Percentiles rank a stretch among this genome's conserved stretches.
Conservation (phyloP, 2,329 filamentous ascomycete species). For the Clonostachys byssicola region DNA sequence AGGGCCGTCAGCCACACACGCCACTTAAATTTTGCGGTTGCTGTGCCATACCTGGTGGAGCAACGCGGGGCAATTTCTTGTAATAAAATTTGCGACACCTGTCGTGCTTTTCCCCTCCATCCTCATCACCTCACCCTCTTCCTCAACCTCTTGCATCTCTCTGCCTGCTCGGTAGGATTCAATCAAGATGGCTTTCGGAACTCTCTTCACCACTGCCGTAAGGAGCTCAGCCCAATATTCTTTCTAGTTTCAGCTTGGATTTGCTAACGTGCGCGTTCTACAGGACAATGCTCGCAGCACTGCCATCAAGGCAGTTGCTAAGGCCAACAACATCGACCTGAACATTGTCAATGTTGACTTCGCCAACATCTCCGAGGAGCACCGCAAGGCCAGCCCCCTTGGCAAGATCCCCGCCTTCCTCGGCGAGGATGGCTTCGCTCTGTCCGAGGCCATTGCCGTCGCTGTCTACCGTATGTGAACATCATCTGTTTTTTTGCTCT, state of each 20-base stretch:
- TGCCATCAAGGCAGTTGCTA: slow-evolving; percentile 86
- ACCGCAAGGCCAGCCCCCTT: slow-evolving; percentile 80
- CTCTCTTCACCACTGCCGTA: slow-evolving; percentile 88
- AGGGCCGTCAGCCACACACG: not conserved
- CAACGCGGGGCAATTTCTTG: slow-evolving; percentile 2
- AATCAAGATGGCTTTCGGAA: slow-evolving; percentile 90
- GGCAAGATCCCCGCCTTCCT: slow-evolving; percentile 92
- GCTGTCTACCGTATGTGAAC: slow-evolving; percentile 88
- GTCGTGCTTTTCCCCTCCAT: slow-evolving; percentile 9
- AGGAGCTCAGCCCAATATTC: slow-evolving; percentile 9
- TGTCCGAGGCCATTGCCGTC: slow-evolving; percentile 90
- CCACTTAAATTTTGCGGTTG: not conserved
- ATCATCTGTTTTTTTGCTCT: slow-evolving; percentile 1
- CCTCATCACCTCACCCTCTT: slow-evolving; percentile 7
- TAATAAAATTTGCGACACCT: slow-evolving; percentile 20
- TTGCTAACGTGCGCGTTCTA: slow-evolving; percentile 16
- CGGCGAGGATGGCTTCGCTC: slow-evolving; percentile 83
- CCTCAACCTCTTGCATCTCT: slow-evolving; percentile 11
- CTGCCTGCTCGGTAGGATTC: slow-evolving; percentile 16
- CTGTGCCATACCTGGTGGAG: not conserved
- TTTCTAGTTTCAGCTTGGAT: slow-evolving; percentile 8
- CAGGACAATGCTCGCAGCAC: slow-evolving; percentile 89
- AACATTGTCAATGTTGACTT: slow-evolving; percentile 74
- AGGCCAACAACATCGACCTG: slow-evolving; percentile 93
- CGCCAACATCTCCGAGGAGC: slow-evolving; percentile 65